phyloP scores from a whole-genome alignment of 1,284 basidiomycete genomes.

The Moesziomyces aphidis region DNA sequence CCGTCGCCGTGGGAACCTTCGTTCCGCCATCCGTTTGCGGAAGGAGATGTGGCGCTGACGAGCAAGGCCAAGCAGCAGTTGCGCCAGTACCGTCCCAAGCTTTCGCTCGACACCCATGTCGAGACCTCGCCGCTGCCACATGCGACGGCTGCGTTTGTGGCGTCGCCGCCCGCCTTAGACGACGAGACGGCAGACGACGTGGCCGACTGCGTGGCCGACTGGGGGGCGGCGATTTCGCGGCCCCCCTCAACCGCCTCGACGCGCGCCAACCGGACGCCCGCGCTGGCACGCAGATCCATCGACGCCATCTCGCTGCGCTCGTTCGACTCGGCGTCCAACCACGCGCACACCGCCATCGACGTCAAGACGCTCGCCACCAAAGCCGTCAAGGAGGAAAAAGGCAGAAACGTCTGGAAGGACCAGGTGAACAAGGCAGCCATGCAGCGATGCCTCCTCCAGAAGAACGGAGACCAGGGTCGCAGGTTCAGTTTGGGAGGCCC shows the following conservation, averaged over 20 bases:
- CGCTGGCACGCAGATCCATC: slow-evolving; percentile 23
- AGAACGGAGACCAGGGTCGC: slow-evolving; percentile 5
- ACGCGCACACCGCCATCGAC: slow-evolving; percentile 14
- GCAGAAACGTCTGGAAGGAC: slow-evolving; percentile 33
- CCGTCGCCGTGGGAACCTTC: slow-evolving; percentile 20
- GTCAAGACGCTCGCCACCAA: slow-evolving; percentile 29
- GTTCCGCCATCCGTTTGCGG: slow-evolving; percentile 30
- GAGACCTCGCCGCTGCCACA: slow-evolving; percentile 11
- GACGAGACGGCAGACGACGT: neutral
- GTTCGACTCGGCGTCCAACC: slow-evolving; percentile 6
- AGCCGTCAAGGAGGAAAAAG: slow-evolving; percentile 30
- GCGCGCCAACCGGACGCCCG: neutral
- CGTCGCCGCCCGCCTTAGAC: slow-evolving; percentile 1
- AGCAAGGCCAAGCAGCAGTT: slow-evolving; percentile 17
- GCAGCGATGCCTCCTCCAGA: slow-evolving; percentile 20
- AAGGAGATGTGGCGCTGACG: slow-evolving; percentile 8
- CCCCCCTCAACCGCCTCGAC: slow-evolving; percentile 9
- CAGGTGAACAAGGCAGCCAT: slow-evolving; percentile 31
- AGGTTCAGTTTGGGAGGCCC: slow-evolving; percentile 8
- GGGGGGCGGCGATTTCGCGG: slow-evolving; percentile 2
- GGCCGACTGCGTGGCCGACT: neutral
- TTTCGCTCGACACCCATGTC: slow-evolving; percentile 24
- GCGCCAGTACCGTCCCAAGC: slow-evolving; percentile 4
- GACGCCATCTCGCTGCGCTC: slow-evolving; percentile 26
- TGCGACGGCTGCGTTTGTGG: slow-evolving; percentile 7